Evolutionary conservation across 257 asterid species (phyloP).

Genomic region (Penstemon davidsonii): DNA sequence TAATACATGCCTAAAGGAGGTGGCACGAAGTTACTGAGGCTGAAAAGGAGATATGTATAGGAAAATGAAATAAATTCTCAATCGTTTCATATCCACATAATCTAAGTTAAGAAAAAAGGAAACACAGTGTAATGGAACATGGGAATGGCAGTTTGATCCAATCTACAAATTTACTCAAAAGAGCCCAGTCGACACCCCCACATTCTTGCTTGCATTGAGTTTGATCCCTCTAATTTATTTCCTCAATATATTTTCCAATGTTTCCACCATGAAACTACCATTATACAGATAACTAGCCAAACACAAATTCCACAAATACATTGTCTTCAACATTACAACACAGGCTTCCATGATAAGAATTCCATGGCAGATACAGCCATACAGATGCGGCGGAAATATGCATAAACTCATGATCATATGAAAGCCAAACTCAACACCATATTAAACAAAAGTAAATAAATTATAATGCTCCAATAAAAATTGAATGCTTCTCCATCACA

Average conservation of each 20-base stretch:
- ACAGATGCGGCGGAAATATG: neutral
- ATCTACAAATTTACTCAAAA: neutral
- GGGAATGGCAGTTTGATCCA: neutral
- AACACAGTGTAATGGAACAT: neutral
- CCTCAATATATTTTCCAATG: neutral
- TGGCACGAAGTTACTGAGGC: neutral
- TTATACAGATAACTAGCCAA: neutral
- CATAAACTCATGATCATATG: neutral
- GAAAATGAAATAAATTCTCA: neutral
- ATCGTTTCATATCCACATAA: neutral
- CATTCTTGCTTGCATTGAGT: neutral
- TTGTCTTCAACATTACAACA: neutral
- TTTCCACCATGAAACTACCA: neutral
- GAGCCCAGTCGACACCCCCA: neutral
- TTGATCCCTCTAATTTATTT: neutral
- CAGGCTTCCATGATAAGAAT: neutral
- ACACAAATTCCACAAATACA: neutral
- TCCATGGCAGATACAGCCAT: neutral
- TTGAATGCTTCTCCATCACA: conserved; percentile 8
- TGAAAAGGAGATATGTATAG: neutral
- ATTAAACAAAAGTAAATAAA: neutral
- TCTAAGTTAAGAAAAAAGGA: neutral
- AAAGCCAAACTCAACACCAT: neutral
- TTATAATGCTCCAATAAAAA: conserved; percentile 10
- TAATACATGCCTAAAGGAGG: conserved; percentile 1